Evolutionary conservation across 176 grass and related monocot genomes (phyloP).

Genomic region (Oryza brachyantha): DNA sequence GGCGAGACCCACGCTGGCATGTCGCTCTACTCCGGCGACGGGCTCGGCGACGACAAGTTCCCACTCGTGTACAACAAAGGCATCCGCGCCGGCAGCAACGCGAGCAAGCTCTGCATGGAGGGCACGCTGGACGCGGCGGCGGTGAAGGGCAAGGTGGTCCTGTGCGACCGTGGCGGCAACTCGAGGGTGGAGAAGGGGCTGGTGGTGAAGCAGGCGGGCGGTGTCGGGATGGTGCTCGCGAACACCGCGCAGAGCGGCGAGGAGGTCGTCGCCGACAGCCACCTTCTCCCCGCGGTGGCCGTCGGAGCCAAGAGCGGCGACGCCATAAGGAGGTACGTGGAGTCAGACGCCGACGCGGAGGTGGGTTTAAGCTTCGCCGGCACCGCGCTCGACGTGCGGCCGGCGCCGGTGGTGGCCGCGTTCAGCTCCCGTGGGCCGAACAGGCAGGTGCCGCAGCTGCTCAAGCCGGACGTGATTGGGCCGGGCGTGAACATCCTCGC

Average conservation of each 20-base stretch:
- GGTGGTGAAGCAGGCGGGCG: slow-evolving; percentile 76
- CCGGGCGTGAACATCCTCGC: slow-evolving; percentile 88
- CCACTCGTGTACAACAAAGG: slow-evolving; percentile 72
- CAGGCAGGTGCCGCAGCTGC: slow-evolving; percentile 62
- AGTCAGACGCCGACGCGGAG: slow-evolving; percentile 41
- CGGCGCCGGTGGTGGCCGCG: slow-evolving; percentile 85
- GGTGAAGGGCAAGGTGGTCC: slow-evolving; percentile 80
- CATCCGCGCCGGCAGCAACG: slow-evolving; percentile 54
- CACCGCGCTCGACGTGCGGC: slow-evolving; percentile 63
- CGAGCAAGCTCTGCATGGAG: slow-evolving; percentile 69
- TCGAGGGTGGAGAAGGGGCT: slow-evolving; percentile 74
- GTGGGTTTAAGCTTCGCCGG: slow-evolving; percentile 55
- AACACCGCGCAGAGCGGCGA: slow-evolving; percentile 70
- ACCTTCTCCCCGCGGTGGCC: slow-evolving; percentile 69
- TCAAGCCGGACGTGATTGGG: slow-evolving; percentile 91
- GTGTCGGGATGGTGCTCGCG: slow-evolving; percentile 76
- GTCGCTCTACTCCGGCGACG: slow-evolving; percentile 62
- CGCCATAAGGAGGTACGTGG: slow-evolving; percentile 51
- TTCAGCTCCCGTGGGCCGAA: slow-evolving; percentile 90
- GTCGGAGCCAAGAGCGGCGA: slow-evolving; percentile 66
- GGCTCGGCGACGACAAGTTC: slow-evolving; percentile 35
- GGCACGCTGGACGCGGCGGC: slow-evolving; percentile 54
- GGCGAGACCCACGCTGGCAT: slow-evolving; percentile 58
- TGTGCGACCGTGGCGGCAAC: slow-evolving; percentile 73
- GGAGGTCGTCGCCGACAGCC: slow-evolving; percentile 84